Conservation (phyloP, 2,329 filamentous ascomycete genomes). For the Fusarium phyllophilum region DNA sequence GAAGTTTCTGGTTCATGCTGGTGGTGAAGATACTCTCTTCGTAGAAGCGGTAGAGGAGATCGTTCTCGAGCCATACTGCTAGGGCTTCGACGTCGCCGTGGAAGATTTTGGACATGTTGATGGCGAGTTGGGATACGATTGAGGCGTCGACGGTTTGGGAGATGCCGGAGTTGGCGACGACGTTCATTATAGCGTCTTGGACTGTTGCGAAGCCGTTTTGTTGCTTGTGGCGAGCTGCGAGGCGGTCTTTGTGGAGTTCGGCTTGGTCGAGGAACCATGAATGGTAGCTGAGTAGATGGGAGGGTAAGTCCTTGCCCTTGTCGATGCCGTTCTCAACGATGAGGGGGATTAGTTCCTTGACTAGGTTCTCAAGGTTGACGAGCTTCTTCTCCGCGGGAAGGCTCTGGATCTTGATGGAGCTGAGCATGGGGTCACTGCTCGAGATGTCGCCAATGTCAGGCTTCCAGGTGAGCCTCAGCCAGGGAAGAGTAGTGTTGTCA, state of each 20-base stretch:
- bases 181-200: constrained; percentile 12
- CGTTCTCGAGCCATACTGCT: constrained; percentile 37
- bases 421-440: constrained; percentile 31
- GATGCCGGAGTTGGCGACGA: constrained; percentile 31
- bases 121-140: constrained; percentile 37
- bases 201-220: constrained; percentile 12
- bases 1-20: constrained; percentile 41
- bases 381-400: constrained; percentile 40
- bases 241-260: constrained; percentile 16
- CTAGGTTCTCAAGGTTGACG: constrained; percentile 35
- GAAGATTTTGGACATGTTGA: constrained; percentile 37
- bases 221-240: constrained; percentile 8
- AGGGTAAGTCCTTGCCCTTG: constrained; percentile 18
- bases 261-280: constrained; percentile 35
- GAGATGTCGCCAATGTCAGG: constrained; percentile 41
- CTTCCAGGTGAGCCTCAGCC: constrained; percentile 36
- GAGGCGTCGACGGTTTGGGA: constrained; percentile 38
- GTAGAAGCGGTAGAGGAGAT: constrained; percentile 37
- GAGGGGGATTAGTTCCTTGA: constrained; percentile 37
- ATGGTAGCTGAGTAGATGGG: constrained; percentile 29
- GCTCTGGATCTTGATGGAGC: constrained; percentile 36
- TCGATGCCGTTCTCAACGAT: constrained; percentile 33
- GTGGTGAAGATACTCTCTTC: constrained; percentile 41
- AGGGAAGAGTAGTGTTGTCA: constrained; percentile 35
- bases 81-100: constrained; percentile 35